Evolutionary conservation across 371 early-diverging fungal genomes (phyloP).

Genomic region (Massospora cicadina): DNA sequence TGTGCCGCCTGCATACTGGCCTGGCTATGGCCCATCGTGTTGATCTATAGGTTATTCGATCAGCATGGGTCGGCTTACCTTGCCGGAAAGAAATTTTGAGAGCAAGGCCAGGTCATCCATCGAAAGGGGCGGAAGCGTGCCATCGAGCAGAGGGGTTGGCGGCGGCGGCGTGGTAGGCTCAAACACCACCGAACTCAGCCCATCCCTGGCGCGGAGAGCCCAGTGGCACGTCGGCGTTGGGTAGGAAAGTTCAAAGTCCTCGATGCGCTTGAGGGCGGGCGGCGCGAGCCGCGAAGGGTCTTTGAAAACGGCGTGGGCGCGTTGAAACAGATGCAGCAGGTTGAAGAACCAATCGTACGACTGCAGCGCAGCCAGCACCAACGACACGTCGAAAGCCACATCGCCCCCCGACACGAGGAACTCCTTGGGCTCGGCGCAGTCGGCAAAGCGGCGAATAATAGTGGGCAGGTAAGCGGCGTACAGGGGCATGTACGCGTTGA

Average conservation of each 20-base stretch:
- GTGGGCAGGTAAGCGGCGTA: not conserved
- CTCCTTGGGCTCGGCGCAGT: not conserved
- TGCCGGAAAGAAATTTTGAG: not conserved
- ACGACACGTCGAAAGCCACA: not conserved
- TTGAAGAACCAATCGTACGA: not conserved
- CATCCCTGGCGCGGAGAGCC: not conserved
- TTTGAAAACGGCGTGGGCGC: not conserved
- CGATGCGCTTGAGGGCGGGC: not conserved
- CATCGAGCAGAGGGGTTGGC: not conserved
- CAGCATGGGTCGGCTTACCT: not conserved
- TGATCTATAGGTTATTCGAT: not conserved
- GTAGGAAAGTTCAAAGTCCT: not conserved
- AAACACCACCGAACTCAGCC: not conserved
- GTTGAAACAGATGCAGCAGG: not conserved
- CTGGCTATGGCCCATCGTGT: not conserved
- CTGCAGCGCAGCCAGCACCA: not conserved
- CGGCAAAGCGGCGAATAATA: not conserved
- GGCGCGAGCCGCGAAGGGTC: not conserved
- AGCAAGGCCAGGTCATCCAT: not conserved
- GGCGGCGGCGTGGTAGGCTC: not conserved
- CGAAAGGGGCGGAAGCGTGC: not conserved
- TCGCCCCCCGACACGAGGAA: not conserved
- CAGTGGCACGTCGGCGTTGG: not conserved
- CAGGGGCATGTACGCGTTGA: not conserved
- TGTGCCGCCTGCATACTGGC: not conserved